Base-by-base conservation (phyloP, 352 stramenopile species). In the Halophytophthora batemanensis region DNA sequence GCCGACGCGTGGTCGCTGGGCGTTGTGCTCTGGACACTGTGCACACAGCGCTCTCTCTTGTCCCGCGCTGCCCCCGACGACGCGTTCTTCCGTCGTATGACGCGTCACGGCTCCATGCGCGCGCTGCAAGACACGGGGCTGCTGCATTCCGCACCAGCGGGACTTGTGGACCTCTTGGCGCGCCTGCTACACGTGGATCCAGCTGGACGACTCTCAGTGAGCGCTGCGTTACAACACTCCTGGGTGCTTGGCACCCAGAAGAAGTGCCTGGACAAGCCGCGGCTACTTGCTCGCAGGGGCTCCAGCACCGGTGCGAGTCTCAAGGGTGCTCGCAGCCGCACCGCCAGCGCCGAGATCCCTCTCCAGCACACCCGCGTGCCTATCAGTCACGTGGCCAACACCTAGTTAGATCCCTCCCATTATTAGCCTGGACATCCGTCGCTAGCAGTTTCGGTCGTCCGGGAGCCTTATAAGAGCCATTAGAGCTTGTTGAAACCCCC, bases 1-100 rank as follows among this genome's bases (percentile, higher is more conserved):
- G 77, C 66, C 11, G 82, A 93, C 55, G 65, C 69, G 6, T 93
- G 82, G 82, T 69, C 78, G 2, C 66, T 93, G 4, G 82, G 82
- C 23, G 68, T 91, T 18, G 67, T 93, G 36, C 52, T 93, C 7
- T 91, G 68, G 59, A 74, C 74, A 5, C 43, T 93, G 15, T 71
- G 76, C 38, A 84, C 77, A n/a, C 80, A 84, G 49, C 64, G 71
- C n/a, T 59, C 74, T 33, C 68, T 91, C 13, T 59, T 88, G 15
- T 50, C 55, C n/a, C 60, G 65, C 11, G 56, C 77, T 0, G 75
- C 21, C 14, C 63, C 81, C 37, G 59, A 77, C 36, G 80, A 89
- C 29, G 53, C 63, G 1, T 54, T 89, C n/a, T 82, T 85, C 36
- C 45, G 33, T 15, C 47, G 58, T 31, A 83, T 90, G 53, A 40